Conservation (phyloP, 441 rosid genomes). For the Populus trichocarpa region DNA sequence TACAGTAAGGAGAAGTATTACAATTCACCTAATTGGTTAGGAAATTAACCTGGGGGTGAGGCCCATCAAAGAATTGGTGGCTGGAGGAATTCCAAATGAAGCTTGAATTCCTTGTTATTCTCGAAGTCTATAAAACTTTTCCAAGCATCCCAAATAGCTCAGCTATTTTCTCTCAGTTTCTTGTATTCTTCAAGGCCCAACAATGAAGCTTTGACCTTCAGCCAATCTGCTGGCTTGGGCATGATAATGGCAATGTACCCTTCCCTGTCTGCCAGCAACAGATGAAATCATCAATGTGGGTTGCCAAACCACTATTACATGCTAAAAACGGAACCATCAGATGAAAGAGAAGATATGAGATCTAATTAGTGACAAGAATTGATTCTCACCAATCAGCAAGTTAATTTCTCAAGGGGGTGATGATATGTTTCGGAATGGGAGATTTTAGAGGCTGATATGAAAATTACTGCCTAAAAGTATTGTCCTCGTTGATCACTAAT, state of each 20-base stretch:
- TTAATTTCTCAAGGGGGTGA: not conserved
- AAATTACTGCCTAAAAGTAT: not conserved
- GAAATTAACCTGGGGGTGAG: too few relatives aligned
- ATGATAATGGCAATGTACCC: constrained; percentile 86
- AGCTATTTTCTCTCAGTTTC: constrained; percentile 36
- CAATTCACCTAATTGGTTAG: not conserved
- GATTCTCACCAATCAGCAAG: too few relatives aligned
- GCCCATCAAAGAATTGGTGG: not conserved
- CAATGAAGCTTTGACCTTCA: constrained; percentile 50
- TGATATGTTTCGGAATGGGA: not conserved
- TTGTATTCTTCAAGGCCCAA: constrained; percentile 55
- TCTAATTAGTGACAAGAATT: too few relatives aligned
- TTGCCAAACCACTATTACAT: not conserved
- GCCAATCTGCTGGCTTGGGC: constrained; percentile 93
- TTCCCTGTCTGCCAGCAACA: constrained; percentile 67
- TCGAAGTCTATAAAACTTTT: not conserved
- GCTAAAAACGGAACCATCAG: not conserved
- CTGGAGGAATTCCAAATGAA: not conserved
- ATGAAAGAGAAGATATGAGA: not conserved
- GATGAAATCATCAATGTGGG: too few relatives aligned
- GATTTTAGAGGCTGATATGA: not conserved
- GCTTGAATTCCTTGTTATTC: not conserved
- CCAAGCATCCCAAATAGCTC: constrained; percentile 4
- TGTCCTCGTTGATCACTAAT: not conserved
- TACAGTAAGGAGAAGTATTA: not conserved